Evolutionary conservation across 2,329 filamentous ascomycete species (phyloP), one percentile per base, ranked within the genome.

Genomic region (Phialophora expanda): DNA sequence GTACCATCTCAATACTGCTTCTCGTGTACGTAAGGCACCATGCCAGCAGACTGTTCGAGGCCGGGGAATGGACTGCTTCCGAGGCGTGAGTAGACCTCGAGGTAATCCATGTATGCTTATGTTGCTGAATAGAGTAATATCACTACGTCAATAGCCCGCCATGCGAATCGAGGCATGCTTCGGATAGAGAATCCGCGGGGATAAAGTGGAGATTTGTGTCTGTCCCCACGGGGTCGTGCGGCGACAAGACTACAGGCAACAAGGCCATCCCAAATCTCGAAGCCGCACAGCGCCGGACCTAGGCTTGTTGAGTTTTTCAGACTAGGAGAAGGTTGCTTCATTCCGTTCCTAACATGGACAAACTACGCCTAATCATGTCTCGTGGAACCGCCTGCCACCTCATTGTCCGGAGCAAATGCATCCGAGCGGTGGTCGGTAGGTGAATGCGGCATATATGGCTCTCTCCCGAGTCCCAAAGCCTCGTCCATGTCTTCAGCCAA

Each of bases 131-230:
- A 6, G 20, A 26, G 48, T 51, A 51, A 26, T 24, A 51, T 11
- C 24, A 51, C 48, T 12, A 24, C 48, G 48, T 51, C 48, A 51
- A 51, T 14, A 51, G 20, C 14, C 48, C 48, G 11, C 14, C 6
- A 51, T 26, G 12, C 48, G 48, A 51, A 51, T 51, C 48, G 24
- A 51, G 48, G 12, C 11, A 12, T 28, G 48, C 22, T 51, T 51
- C 24, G 24, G 48, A 51, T 51, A 22, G 12, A 6, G 48, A 51
- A 51, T 51, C 48, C 48, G 48, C 48, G 48, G 48, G 48, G 48
- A 51, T 51, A 51, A 11, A 51, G 48, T 51, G 48, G 48, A 26
- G 6, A 44, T 44, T n/a, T n/a, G 38, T 44, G 17, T 51, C 4
- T 6, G 24, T 51, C 20, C 48, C 48, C 48, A 12, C 12, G 22